Conservation (phyloP, 129 eudicot species). For the Rutidosis leptorrhynchoides region DNA sequence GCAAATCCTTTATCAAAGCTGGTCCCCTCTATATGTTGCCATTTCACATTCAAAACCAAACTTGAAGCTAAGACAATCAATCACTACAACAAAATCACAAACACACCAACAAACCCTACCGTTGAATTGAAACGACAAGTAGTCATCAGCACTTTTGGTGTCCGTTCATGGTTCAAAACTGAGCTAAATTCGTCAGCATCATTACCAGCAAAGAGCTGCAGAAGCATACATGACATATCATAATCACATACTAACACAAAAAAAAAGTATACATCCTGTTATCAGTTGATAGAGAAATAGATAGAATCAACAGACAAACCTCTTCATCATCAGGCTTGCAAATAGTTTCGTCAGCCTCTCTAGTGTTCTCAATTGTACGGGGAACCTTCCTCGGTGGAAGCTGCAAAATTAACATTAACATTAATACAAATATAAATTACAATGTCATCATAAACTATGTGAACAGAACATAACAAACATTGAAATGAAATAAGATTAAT, state of each 20-base stretch:
- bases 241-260: neutral
- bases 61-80: neutral
- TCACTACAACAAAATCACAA: neutral
- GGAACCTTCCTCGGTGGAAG: conserved; percentile 75
- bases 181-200: conserved; percentile 87
- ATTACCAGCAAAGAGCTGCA: conserved; percentile 82
- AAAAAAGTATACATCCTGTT: neutral
- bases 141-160: conserved; percentile 77
- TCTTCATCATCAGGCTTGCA: conserved; percentile 94
- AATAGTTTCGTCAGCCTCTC: conserved; percentile 87
- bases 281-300: neutral
- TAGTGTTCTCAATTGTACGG: conserved; percentile 86
- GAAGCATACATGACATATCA: conserved; percentile 1
- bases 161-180: conserved; percentile 42
- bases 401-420: conserved; percentile 31
- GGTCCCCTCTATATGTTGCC: conserved; percentile 74
- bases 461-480: neutral
- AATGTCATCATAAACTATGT: neutral
- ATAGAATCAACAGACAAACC: conserved; percentile 28
- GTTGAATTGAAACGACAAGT: conserved; percentile 88
- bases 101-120: conserved; percentile 35
- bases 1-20: conserved; percentile 69
- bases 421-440: neutral
- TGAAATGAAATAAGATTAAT: neutral
- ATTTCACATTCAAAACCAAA: neutral